Percentiles rank a stretch among this genome's conserved stretches.
phyloP scores from a whole-genome alignment of 768 basidiomycete genomes.

The Lactarius sp. region DNA sequence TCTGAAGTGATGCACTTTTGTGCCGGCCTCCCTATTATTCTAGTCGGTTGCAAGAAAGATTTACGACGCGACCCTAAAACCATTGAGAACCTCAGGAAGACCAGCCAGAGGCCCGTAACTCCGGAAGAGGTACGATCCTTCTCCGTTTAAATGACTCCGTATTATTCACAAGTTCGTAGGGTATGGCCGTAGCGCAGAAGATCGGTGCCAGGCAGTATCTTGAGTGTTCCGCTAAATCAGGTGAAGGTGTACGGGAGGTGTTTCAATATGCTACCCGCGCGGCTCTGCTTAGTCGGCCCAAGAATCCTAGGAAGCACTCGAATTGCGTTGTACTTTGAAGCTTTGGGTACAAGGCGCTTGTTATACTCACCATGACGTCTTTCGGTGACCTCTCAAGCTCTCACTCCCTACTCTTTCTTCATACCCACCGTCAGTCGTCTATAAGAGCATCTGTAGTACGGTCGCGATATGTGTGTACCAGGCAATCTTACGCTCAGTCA shows the following conservation, averaged over 20 bases:
- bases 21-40: conserved; percentile 87
- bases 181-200: conserved; percentile 92
- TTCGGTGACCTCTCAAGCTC: conserved; percentile 9
- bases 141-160: neutral
- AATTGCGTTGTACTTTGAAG: conserved; percentile 43
- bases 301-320: conserved; percentile 39
- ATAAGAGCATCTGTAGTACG: conserved; percentile 31
- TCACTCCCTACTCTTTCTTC: conserved; percentile 30
- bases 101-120: conserved; percentile 90
- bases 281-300: conserved; percentile 65
- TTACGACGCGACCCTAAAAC: conserved; percentile 89
- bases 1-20: conserved; percentile 99
- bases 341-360: conserved; percentile 3
- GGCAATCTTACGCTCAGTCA: conserved; percentile 19
- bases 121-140: conserved; percentile 70
- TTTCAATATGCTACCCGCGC: conserved; percentile 97
- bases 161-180: conserved; percentile 43
- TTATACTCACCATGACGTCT: conserved; percentile 13
- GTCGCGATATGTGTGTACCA: conserved; percentile 20
- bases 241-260: conserved; percentile 96
- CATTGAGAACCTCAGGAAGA: conserved; percentile 91
- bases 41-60: conserved; percentile 99
- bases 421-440: conserved; percentile 37
- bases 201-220: conserved; percentile 96
- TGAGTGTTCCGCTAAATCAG: conserved; percentile 94